A percentile compares a stretch with the other conserved stretches of the same genome.
These are phyloP conservation scores for Protea cynaroides DNA, from an alignment of 164 flowering plant species.

Conservation along the genomic window DNA sequence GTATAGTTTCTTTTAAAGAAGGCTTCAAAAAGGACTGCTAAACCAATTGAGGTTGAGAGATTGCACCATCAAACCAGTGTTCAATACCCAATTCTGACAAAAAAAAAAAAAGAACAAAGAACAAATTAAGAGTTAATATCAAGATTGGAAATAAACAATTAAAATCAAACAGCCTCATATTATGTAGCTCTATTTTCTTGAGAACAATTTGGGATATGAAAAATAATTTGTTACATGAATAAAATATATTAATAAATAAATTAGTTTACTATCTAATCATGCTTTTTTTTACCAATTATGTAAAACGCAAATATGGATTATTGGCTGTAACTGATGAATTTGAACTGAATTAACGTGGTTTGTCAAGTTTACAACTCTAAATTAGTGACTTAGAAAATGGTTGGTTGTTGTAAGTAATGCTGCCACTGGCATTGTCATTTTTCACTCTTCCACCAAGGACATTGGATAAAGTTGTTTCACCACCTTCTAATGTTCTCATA, in stretches of 20 bases:
- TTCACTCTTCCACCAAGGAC: conserved; percentile 27
- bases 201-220: too few species aligned
- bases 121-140: neutral
- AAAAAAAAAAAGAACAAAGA: neutral
- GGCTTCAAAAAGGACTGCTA: conserved; percentile 81
- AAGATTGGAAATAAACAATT: neutral
- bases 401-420: too few species aligned
- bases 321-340: too few species aligned
- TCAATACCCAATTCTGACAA: conserved; percentile 5
- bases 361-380: conserved; percentile 13
- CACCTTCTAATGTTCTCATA: conserved; percentile 41
- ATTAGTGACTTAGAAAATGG: too few species aligned
- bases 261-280: too few species aligned
- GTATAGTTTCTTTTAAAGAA: conserved; percentile 69
- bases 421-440: conserved; percentile 10
- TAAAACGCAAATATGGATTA: too few species aligned
- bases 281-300: too few species aligned
- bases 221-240: too few species aligned
- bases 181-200: too few species aligned
- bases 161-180: neutral
- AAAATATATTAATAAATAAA: too few species aligned
- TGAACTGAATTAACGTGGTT: too few species aligned
- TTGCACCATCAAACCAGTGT: conserved; percentile 86
- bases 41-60: conserved; percentile 89
- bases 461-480: conserved; percentile 34